phyloP scores from a whole-genome alignment of 2,329 filamentous ascomycete species.

The Pestalotiopsis sp. region DNA sequence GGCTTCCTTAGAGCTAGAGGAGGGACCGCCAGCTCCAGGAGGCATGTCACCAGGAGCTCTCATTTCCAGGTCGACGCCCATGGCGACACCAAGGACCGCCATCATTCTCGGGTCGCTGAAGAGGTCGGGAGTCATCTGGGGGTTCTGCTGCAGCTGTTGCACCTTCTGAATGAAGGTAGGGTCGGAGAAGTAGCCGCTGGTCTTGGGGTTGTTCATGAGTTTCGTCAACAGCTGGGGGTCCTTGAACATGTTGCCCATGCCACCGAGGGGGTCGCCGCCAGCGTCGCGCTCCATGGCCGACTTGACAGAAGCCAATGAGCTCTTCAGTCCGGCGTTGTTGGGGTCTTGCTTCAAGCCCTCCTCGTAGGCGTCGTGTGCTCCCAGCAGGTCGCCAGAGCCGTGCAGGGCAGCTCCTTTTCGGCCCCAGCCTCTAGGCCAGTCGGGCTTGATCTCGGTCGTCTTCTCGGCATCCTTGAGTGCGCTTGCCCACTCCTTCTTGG shows the following conservation, averaged over 20 bases:
- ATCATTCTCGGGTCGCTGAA: constrained; percentile 92
- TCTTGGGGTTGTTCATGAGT: constrained; percentile 94
- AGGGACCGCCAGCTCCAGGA: constrained; percentile 32
- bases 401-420: constrained; percentile 91
- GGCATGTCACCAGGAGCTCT: constrained; percentile 37
- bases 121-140: constrained; percentile 74
- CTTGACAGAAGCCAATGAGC: constrained; percentile 81
- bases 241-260: constrained; percentile 90
- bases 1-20: constrained; percentile 43
- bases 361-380: constrained; percentile 87
- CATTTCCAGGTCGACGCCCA: constrained; percentile 91
- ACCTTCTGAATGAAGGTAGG: constrained; percentile 89
- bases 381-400: constrained; percentile 82
- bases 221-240: constrained; percentile 90
- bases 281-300: constrained; percentile 84
- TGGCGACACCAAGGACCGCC: constrained; percentile 88
- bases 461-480: constrained; percentile 91
- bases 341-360: constrained; percentile 93
- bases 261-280: constrained; percentile 66
- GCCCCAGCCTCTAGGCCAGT: constrained; percentile 97
- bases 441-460: constrained; percentile 91
- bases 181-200: constrained; percentile 77
- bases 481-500: constrained; percentile 83
- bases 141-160: constrained; percentile 79
- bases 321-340: constrained; percentile 89